Evolutionary conservation across 768 basidiomycete species (phyloP).

Genomic region (Solioccasus polychromus): DNA sequence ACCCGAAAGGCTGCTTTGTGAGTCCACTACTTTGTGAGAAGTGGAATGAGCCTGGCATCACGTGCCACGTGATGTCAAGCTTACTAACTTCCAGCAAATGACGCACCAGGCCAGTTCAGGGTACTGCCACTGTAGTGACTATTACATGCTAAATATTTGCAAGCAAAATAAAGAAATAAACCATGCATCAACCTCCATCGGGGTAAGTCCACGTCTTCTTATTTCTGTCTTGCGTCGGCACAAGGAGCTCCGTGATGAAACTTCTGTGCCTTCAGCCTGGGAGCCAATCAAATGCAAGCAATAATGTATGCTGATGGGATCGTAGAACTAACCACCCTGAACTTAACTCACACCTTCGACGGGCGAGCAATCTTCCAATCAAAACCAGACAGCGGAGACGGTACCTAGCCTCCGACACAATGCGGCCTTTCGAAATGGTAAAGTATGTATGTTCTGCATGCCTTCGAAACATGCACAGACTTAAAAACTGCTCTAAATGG

Average conservation of each 20-base stretch:
- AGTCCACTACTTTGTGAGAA: too few relatives aligned
- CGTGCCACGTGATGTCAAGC: too few relatives aligned
- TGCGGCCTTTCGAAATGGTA: constrained; percentile 24
- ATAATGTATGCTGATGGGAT: constrained; percentile 2
- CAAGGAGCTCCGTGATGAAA: constrained; percentile 1
- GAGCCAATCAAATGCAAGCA: constrained; percentile 17
- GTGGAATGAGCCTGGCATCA: too few relatives aligned
- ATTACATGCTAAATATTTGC: too few relatives aligned
- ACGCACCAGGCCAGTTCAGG: too few relatives aligned
- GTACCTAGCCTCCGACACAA: constrained; percentile 12
- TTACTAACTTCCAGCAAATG: too few relatives aligned
- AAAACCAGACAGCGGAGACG: constrained; percentile 27
- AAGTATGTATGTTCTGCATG: constrained; percentile 17
- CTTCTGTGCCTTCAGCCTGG: background rate
- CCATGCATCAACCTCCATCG: too few relatives aligned
- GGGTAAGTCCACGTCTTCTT: background rate
- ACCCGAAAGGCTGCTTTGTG: constrained; percentile 5
- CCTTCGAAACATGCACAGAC: constrained; percentile 24
- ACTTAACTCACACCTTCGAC: constrained; percentile 6
- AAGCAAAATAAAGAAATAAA: too few relatives aligned
- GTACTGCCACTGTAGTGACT: too few relatives aligned
- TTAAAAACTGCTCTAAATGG: constrained; percentile 15
- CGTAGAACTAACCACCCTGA: constrained; percentile 15
- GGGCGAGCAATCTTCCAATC: constrained; percentile 13
- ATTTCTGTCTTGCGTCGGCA: constrained; percentile 10